These are phyloP conservation scores for Lentinus brumalis DNA, from an alignment of 768 basidiomycete species.

Conservation along the genomic window DNA sequence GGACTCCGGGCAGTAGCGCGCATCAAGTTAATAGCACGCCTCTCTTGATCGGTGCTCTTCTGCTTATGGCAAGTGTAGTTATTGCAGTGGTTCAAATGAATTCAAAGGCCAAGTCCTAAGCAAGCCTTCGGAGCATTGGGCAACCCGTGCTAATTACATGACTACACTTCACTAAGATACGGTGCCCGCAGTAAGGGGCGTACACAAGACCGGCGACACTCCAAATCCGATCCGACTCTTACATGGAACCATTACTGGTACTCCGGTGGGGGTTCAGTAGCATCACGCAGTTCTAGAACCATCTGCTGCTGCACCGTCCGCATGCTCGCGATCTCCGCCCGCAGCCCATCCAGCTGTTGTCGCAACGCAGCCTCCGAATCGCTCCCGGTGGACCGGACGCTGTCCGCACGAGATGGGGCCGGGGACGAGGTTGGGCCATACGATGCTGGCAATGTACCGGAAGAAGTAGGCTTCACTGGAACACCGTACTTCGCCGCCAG, in stretches of 20 bases:
- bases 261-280: slow-evolving; percentile 1
- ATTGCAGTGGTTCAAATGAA: no score
- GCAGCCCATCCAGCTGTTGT: not conserved
- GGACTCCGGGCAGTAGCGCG: not conserved
- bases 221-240: not conserved
- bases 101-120: no score
- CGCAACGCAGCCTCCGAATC: slow-evolving; percentile 2
- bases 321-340: slow-evolving; percentile 4
- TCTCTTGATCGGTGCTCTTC: not conserved
- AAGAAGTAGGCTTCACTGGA: not conserved
- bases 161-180: not conserved
- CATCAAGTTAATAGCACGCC: not conserved
- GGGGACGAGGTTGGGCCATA: no score
- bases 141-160: not conserved
- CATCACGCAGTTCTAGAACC: slow-evolving; percentile 5
- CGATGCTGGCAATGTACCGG: not conserved
- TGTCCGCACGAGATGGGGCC: not conserved
- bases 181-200: not conserved
- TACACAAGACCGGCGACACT: no score
- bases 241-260: not conserved
- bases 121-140: no score
- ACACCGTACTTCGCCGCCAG: not conserved
- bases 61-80: not conserved
- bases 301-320: slow-evolving; percentile 6
- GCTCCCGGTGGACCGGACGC: not conserved